Evolutionary conservation across 2,329 filamentous ascomycete species (phyloP).

Genomic region (Monosporascus sp.): DNA sequence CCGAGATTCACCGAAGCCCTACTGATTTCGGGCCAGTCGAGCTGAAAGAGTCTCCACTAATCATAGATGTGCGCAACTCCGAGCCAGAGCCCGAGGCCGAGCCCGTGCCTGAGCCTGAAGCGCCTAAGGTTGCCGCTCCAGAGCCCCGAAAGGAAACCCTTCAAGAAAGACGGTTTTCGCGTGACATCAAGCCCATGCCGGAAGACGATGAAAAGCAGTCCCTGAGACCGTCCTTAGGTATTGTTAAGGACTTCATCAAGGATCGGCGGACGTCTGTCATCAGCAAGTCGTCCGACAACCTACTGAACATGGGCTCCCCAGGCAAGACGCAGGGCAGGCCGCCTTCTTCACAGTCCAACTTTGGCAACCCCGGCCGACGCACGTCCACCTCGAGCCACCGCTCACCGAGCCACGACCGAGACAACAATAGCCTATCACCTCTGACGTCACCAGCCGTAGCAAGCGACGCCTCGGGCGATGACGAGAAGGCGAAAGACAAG

Average conservation of each 20-base stretch:
- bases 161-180: constrained; percentile 44
- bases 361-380: constrained; percentile 49
- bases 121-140: constrained; percentile 12
- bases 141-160: constrained; percentile 39
- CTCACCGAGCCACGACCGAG: constrained; percentile 46
- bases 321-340: constrained; percentile 43
- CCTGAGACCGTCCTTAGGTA: constrained; percentile 54
- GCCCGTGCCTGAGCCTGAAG: constrained; percentile 18
- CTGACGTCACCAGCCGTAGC: constrained; percentile 36
- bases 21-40: constrained; percentile 45
- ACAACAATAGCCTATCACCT: constrained; percentile 17
- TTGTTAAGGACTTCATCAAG: constrained; percentile 58
- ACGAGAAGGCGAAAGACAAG: constrained; percentile 40
- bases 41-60: constrained; percentile 54
- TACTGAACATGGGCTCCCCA: constrained; percentile 21
- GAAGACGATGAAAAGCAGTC: constrained; percentile 34
- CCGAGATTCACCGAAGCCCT: constrained; percentile 37
- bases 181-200: constrained; percentile 30
- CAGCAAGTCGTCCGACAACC: constrained; percentile 43
- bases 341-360: constrained; percentile 40
- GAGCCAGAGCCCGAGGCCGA: constrained; percentile 23
- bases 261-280: constrained; percentile 49
- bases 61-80: constrained; percentile 51
- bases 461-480: constrained; percentile 43
- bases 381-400: constrained; percentile 60